phyloP scores from a whole-genome alignment of 805 yeast species.

The Suhomyces kilbournensis region DNA sequence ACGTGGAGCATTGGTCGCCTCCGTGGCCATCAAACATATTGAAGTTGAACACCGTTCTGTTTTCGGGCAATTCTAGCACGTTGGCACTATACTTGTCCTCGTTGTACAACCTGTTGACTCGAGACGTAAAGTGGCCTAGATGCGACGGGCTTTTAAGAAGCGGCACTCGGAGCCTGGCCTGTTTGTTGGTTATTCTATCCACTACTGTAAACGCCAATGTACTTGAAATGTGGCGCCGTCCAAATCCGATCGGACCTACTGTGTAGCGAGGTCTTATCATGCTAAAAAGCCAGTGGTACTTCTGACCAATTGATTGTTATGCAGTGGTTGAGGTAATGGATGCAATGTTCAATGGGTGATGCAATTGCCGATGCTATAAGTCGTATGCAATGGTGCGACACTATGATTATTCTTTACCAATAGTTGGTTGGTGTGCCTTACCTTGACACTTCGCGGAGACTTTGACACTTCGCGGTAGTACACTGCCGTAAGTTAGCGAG shows the following conservation, averaged over 20 bases:
- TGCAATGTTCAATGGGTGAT: not conserved
- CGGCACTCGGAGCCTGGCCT: conserved; percentile 48
- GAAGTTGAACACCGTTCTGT: conserved; percentile 51
- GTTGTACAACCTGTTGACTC: conserved; percentile 74
- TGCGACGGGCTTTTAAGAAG: conserved; percentile 64
- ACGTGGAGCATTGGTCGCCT: conserved; percentile 69
- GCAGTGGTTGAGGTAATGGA: not conserved
- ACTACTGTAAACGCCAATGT: conserved; percentile 29
- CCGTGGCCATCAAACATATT: conserved; percentile 95
- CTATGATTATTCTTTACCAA: no score
- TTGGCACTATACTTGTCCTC: conserved; percentile 79
- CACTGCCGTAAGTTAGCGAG: not conserved
- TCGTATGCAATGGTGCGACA: no score
- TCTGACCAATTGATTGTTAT: not conserved
- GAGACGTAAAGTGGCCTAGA: conserved; percentile 73
- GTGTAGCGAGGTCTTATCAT: not conserved
- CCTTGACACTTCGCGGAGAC: no score
- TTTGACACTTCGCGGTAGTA: not conserved
- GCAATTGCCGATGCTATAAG: no score
- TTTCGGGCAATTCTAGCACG: conserved; percentile 40
- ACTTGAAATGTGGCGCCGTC: conserved; percentile 13
- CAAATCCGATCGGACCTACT: not conserved
- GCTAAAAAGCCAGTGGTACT: not conserved
- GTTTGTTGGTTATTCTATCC: conserved; percentile 14
- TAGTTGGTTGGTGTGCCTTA: not conserved